These are phyloP conservation scores for Solanum dulcamara DNA, from an alignment of 257 asterid genomes.

Conservation along the genomic window DNA sequence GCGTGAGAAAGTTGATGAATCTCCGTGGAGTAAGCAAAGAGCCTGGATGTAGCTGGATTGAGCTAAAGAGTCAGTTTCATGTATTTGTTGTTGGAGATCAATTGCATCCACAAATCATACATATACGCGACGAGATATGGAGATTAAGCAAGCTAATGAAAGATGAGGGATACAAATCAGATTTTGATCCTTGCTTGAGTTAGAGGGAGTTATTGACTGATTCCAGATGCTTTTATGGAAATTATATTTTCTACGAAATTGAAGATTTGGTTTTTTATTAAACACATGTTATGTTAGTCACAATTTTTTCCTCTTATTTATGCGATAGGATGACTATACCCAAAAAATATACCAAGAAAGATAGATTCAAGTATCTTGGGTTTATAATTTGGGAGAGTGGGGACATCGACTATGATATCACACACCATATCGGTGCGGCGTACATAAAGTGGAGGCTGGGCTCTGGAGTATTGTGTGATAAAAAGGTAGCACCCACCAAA, in stretches of 20 bases:
- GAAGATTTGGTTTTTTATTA: background rate
- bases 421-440: too few species aligned
- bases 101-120: constrained; percentile 51
- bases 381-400: too few species aligned
- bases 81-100: constrained; percentile 72
- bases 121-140: constrained; percentile 37
- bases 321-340: background rate
- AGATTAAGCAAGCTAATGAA: constrained; percentile 42
- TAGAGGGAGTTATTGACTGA: constrained; percentile 4
- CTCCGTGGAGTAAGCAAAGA: constrained; percentile 59
- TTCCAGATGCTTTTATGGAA: background rate
- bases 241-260: background rate
- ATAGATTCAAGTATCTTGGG: too few species aligned
- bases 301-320: background rate
- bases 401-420: too few species aligned
- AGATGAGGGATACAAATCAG: constrained; percentile 24
- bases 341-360: too few species aligned
- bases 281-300: background rate
- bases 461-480: too few species aligned
- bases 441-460: too few species aligned
- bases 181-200: constrained; percentile 14
- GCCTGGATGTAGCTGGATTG: constrained; percentile 96
- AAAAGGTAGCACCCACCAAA: too few species aligned
- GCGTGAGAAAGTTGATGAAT: constrained; percentile 63
- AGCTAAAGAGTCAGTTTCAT: constrained; percentile 64